Evolutionary conservation across 1,139 yeast genomes (phyloP).

Genomic region (Meyerozyma guilliermondii): DNA sequence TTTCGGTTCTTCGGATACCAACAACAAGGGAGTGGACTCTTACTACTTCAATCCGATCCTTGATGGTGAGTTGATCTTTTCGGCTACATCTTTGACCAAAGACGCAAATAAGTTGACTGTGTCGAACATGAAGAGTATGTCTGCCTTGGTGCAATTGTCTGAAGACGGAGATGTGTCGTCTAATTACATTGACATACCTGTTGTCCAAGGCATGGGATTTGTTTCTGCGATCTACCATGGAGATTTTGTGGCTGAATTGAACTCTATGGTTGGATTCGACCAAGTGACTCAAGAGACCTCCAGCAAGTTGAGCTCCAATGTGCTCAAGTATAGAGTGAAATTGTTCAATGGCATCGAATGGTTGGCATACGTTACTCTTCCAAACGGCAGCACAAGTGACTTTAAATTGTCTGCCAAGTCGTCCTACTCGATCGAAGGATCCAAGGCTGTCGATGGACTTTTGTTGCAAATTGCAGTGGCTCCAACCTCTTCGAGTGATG

Average conservation of each 20-base stretch:
- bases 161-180: slow-evolving; percentile 17
- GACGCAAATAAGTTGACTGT: slow-evolving; percentile 34
- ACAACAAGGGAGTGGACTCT: slow-evolving; percentile 17
- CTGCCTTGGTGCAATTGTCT: slow-evolving; percentile 48
- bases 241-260: slow-evolving; percentile 47
- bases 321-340: slow-evolving; percentile 53
- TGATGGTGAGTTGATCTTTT: slow-evolving; percentile 47
- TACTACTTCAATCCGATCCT: slow-evolving; percentile 55
- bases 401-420: slow-evolving; percentile 34
- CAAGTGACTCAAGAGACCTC: slow-evolving; percentile 41
- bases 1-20: slow-evolving; percentile 5
- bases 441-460: slow-evolving; percentile 46
- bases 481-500: slow-evolving; percentile 24
- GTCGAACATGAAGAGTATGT: slow-evolving; percentile 49
- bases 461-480: slow-evolving; percentile 59
- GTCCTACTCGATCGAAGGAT: slow-evolving; percentile 37
- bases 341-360: slow-evolving; percentile 49
- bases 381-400: slow-evolving; percentile 14
- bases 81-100: slow-evolving; percentile 46
- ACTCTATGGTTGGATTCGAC: slow-evolving; percentile 49
- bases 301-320: slow-evolving; percentile 29
- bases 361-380: slow-evolving; percentile 55
- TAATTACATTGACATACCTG: slow-evolving; percentile 30
- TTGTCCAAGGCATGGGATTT: slow-evolving; percentile 78
- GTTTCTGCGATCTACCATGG: slow-evolving; percentile 62